Evolutionary conservation across 257 asterid species (phyloP), one percentile per base, ranked within the genome.

Genomic region (Ophiorrhiza pumila): DNA sequence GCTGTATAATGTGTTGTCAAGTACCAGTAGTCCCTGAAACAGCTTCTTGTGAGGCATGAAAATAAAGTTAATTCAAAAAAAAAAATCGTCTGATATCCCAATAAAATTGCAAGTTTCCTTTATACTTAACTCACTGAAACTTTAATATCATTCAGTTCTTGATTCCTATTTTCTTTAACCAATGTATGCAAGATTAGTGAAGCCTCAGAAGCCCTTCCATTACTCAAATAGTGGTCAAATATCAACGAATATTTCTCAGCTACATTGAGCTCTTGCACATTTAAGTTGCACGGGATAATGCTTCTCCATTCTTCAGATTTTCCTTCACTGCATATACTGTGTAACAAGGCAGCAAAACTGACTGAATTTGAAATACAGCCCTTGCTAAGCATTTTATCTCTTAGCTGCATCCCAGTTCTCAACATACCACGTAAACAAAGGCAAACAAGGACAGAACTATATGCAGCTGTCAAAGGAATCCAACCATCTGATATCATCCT

Each of bases 261-360:
- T 75, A 69, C 83, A 61, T 69, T 78, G 49, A 85, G 86, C 60
- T 88, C 85, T n/a, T 80, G 78, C 35, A 77, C 85, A 71, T 74
- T 50, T 11, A 89, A 76, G 74, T 83, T 76, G 73, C 76, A 80
- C 27, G 85, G 31, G 77, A 87, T 57, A 46, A 91, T 72, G 65
- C 75, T 83, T 85, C 80, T 87, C 99, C 99, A 91, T 62, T 88
- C 92, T 66, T 82, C 83, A 62, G 87, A 81, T 79, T 81, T 90
- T 45, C 96, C 95, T 27, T 65, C 88, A 10, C 76, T 78, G 82
- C 96, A 91, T 81, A 86, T 80, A 31, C 96, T 91, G 72, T 79
- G 87, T 70, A 94, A 78, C 76, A 94, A 69, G 52, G 97, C 89
- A 11, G 89, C 90, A 50, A 94, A 83, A 71, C 79, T 82, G 73